Base-by-base conservation (phyloP, 139 green algal species). In the Penium margaritaceum region DNA sequence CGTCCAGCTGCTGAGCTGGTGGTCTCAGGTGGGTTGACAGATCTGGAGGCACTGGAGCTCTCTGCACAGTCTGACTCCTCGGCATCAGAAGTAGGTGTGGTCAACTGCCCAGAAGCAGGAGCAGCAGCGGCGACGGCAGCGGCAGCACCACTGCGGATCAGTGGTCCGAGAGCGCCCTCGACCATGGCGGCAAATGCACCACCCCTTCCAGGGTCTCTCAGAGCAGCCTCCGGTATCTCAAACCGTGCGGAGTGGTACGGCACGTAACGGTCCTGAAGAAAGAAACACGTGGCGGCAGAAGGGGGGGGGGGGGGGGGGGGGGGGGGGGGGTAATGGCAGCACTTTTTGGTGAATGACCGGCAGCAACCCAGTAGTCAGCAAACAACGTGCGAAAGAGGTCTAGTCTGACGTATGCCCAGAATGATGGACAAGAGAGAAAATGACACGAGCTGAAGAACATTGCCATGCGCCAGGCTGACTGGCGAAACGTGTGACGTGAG, bases 251-350 rank as follows among this genome's bases (percentile, higher is more conserved):
- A 88, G 71, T 88, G 80, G 54, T 84, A 86, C 0, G 85, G 86
- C 21, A 90, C 85, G 72, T 89, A 90, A 2, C 80, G 67, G 46
- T 90, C 86, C 86, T 90, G 78, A 43, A 34, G n/a, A 70, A 33
- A 74, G 3, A 72, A 41, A 38, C 21, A 74, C 15, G 21, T 1
- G 19, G 66, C 24, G 44, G 17, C 9, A 47, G 46, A 69, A 63
- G n/a, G 3, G 36, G 51, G 15, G 27, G 6, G 15, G 30, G 21
- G 62, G 55, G 29, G 61, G 73, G 5, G 19, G 19, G 4, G 38
- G 36, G 17, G 14, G 17, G 1, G 1, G 27, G 29, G 68, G 27
- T 21, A 34, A 63, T 33, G 5, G 9, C 41, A 9, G 41, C 41
- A 12, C 41, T 51, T 9, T 21, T 21, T 51, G 41, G 41, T 51